Evolutionary conservation across 2,329 filamentous ascomycete species (phyloP).

Genomic region (Podosphaera fusca): DNA sequence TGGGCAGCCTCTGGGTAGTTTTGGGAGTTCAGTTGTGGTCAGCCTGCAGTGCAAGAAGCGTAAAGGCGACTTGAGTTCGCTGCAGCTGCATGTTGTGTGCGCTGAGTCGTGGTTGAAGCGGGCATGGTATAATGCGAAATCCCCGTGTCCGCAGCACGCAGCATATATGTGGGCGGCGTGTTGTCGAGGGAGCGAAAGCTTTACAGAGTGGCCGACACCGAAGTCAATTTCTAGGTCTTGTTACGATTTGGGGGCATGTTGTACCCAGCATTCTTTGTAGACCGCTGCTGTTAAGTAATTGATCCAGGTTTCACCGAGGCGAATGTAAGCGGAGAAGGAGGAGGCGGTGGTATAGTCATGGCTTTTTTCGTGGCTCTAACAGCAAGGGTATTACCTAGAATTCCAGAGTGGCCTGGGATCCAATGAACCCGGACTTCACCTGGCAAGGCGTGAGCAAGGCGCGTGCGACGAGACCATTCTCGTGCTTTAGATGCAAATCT

Average conservation of each 20-base stretch:
- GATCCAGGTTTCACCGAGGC: background rate
- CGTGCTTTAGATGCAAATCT: no score
- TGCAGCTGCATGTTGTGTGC: background rate
- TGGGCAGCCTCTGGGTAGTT: background rate
- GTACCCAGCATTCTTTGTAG: background rate
- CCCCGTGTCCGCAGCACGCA: background rate
- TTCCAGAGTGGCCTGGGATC: no score
- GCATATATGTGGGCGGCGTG: background rate
- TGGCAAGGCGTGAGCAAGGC: no score
- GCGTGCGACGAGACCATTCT: no score
- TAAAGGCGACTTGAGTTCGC: background rate
- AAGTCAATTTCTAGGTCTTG: background rate
- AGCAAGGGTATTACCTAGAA: background rate
- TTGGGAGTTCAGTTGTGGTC: background rate
- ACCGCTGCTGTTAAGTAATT: background rate
- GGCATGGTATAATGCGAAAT: background rate
- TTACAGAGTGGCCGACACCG: background rate
- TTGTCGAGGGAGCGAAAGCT: background rate
- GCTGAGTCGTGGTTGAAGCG: background rate
- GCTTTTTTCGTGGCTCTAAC: background rate
- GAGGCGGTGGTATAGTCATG: background rate
- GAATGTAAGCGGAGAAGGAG: background rate
- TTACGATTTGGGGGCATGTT: conserved; percentile 1
- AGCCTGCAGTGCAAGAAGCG: background rate
- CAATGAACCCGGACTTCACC: no score